Evolutionary conservation across 1,284 basidiomycete species (phyloP).

Genomic region (Laetiporus sulphureus): DNA sequence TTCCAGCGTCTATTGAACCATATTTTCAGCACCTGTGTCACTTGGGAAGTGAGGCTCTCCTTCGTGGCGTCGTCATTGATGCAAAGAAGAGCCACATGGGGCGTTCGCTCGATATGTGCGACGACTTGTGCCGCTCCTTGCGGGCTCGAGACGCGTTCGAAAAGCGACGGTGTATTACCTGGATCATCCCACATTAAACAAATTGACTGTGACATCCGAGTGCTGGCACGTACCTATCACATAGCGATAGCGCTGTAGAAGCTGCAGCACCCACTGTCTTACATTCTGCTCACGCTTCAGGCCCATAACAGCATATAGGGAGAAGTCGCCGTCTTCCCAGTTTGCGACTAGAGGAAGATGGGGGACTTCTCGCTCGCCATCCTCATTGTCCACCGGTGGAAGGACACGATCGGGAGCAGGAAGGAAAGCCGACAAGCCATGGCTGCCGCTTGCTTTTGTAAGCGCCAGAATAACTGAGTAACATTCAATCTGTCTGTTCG

Average conservation of each 20-base stretch:
- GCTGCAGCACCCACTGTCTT: slow-evolving; percentile 32
- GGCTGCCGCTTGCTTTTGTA: slow-evolving; percentile 34
- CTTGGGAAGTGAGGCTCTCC: slow-evolving; percentile 11
- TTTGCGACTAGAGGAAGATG: slow-evolving; percentile 35
- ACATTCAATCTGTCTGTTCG: neutral
- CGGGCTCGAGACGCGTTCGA: slow-evolving; percentile 17
- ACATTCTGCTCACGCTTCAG: slow-evolving; percentile 25
- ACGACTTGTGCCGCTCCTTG: slow-evolving; percentile 9
- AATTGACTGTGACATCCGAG: no score
- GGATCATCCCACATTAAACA: no score
- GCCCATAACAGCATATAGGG: slow-evolving; percentile 29
- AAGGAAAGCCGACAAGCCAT: slow-evolving; percentile 40
- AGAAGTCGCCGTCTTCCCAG: slow-evolving; percentile 33
- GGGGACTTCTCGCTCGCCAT: slow-evolving; percentile 17
- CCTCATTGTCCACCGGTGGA: slow-evolving; percentile 1
- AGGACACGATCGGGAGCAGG: slow-evolving; percentile 24
- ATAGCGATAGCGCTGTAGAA: slow-evolving; percentile 40
- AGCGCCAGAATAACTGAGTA: slow-evolving; percentile 36
- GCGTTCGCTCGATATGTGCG: slow-evolving; percentile 6
- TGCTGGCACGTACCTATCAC: slow-evolving; percentile 24
- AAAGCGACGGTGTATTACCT: slow-evolving; percentile 20
- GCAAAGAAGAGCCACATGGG: slow-evolving; percentile 20
- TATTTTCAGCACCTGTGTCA: slow-evolving; percentile 12
- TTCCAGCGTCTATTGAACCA: slow-evolving; percentile 20
- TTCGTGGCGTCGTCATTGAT: slow-evolving; percentile 22